A percentile compares a stretch with the other conserved stretches of the same genome.
Evolutionary conservation across 1,284 basidiomycete species (phyloP).

Genomic region (Pseudozyma pruni): DNA sequence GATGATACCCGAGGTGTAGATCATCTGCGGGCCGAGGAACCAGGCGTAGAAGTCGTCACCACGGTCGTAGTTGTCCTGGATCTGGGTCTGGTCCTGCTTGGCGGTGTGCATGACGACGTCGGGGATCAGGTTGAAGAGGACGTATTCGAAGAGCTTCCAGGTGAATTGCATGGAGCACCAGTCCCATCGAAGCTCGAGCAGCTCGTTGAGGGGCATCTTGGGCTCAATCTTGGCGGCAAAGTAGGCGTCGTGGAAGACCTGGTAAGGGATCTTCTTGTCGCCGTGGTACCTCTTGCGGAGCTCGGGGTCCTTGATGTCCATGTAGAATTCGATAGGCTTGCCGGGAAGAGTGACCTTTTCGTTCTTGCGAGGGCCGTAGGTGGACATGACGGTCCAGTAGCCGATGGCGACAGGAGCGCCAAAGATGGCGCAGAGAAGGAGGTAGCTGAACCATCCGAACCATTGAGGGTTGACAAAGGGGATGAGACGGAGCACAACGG

Average conservation of each 20-base stretch:
- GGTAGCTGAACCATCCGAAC: conserved; percentile 65
- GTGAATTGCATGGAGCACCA: conserved; percentile 90
- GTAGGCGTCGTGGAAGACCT: conserved; percentile 96
- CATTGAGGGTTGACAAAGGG: conserved; percentile 65
- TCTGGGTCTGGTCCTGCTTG: conserved; percentile 92
- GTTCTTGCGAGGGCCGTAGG: conserved; percentile 83
- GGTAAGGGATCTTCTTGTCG: conserved; percentile 94
- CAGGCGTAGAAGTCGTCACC: conserved; percentile 71
- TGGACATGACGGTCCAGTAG: conserved; percentile 91
- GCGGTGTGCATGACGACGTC: conserved; percentile 92
- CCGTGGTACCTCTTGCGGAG: conserved; percentile 80
- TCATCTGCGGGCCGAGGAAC: conserved; percentile 95
- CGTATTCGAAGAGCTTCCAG: conserved; percentile 90
- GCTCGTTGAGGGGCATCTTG: conserved; percentile 92
- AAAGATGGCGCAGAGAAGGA: conserved; percentile 75
- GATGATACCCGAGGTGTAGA: conserved; percentile 95
- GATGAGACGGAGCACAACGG: conserved; percentile 62
- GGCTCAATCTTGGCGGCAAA: conserved; percentile 97
- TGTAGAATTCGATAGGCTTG: conserved; percentile 80
- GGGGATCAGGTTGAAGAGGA: conserved; percentile 86
- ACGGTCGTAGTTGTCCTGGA: conserved; percentile 96
- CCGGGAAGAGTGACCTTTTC: conserved; percentile 87
- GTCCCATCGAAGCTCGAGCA: conserved; percentile 93
- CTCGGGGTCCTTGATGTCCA: conserved; percentile 85
- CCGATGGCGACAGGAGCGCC: conserved; percentile 81